Evolutionary conservation across 805 yeast species (phyloP), one percentile per base, ranked within the genome.

Genomic region (Kazachstania martiniae): DNA sequence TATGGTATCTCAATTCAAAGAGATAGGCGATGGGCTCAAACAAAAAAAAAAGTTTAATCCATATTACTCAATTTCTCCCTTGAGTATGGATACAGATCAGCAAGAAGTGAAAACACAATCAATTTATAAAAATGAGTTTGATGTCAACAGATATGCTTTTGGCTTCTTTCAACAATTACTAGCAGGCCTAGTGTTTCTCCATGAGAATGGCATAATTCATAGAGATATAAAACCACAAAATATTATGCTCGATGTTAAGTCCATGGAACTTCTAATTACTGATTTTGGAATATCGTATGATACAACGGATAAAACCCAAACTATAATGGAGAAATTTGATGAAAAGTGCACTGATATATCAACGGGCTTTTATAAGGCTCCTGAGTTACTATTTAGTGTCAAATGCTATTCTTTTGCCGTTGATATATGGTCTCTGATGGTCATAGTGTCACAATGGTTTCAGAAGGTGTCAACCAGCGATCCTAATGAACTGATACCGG

Each of bases 191-290:
- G 83, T 79, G 47, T 85, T 68, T 53, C 70, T 85, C 12, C 95
- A 86, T 57, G 72, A 83, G 8, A 72, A 77, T 73, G 93, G 93
- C 12, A 82, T 87, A 37, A 85, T 87, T 67, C 96, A 87, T 53
- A 67, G 96, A 48, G 96, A 87, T 59, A 86, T 87, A 35, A 87
- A 87, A 58, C 94, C 95, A 8, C 94, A 85, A 47, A 87, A 87
- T 56, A 77, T 87, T 39, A 30, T 46, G 31, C 10, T 39, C 6
- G 38, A 28, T 12, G 13, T 8, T 1, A 25, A 21, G 2, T n/a
- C 21, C 2, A 25, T 24, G 8, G 81, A 75, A 37, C 72, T 78
- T 49, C 83, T 57, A 6, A 40, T 78, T 1, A 70, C 74, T 12
- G 93, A 84, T 46, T 77, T 78, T 54, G 91, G 93, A 5, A 67